Percentiles rank a stretch among this genome's conserved stretches.
Conservation (phyloP, 2,329 filamentous ascomycete species). For the Monilinia aucupariae region DNA sequence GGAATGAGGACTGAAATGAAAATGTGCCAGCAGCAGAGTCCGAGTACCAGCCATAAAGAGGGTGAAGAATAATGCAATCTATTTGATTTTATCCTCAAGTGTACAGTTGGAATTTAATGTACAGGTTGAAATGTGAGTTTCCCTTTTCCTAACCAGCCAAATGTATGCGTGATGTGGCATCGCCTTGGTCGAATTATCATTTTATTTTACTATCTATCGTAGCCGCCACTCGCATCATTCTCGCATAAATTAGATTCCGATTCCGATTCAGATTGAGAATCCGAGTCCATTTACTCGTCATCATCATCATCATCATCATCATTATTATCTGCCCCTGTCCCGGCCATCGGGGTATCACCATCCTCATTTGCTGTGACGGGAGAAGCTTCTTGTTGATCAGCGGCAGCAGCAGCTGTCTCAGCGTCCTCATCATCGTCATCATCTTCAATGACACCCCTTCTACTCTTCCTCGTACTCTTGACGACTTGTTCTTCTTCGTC, state of each 20-base stretch:
- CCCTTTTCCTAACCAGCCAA: not conserved
- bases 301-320: slow-evolving; percentile 12
- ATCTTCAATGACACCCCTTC: slow-evolving; percentile 33
- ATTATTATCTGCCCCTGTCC: slow-evolving; percentile 25
- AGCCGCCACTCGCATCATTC: not conserved
- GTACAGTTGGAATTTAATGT: not conserved
- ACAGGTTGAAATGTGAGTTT: not conserved
- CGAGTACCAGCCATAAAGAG: too few species aligned
- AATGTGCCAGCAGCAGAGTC: too few species aligned
- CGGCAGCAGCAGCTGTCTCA: slow-evolving; percentile 19
- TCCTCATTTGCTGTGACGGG: slow-evolving; percentile 30
- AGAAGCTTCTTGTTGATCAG: slow-evolving; percentile 23
- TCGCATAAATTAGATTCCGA: not conserved
- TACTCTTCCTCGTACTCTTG: slow-evolving; percentile 26
- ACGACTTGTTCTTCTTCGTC: slow-evolving; percentile 30
- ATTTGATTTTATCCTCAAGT: not conserved
- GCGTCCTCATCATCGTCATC: slow-evolving; percentile 34
- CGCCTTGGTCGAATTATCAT: slow-evolving; percentile 1
- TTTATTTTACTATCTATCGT: not conserved
- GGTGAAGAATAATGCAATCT: too few species aligned
- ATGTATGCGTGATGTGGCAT: not conserved
- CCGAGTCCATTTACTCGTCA: not conserved
- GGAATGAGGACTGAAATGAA: too few species aligned
- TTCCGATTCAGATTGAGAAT: not conserved
- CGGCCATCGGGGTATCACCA: slow-evolving; percentile 33